Evolutionary conservation across 179 eudicot genomes (phyloP).

Genomic region (Pouteria campechiana): DNA sequence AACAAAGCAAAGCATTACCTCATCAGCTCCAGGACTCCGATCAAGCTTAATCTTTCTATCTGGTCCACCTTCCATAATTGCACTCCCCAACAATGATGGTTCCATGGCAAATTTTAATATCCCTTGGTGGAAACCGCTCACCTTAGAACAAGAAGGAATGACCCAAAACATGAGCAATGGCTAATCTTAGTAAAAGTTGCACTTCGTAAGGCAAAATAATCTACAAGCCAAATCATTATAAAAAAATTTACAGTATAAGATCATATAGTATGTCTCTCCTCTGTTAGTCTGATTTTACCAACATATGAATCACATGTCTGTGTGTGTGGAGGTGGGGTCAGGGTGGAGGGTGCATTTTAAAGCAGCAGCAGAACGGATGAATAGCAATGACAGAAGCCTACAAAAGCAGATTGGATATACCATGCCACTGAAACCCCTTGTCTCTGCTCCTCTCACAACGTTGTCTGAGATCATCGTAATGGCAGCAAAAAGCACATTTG

Average conservation of each 20-base stretch:
- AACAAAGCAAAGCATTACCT: no score
- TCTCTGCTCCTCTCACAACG: slow-evolving; percentile 88
- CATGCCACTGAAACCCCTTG: slow-evolving; percentile 91
- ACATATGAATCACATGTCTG: no score
- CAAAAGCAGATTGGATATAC: slow-evolving; percentile 17
- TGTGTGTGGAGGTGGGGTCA: no score
- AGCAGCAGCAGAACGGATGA: not conserved
- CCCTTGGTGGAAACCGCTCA: slow-evolving; percentile 91
- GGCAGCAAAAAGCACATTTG: slow-evolving; percentile 84
- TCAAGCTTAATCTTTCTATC: slow-evolving; percentile 89
- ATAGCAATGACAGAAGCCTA: not conserved
- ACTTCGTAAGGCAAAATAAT: no score
- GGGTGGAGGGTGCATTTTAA: no score
- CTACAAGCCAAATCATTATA: no score
- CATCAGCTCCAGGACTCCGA: slow-evolving; percentile 87
- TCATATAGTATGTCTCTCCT: no score
- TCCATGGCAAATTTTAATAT: slow-evolving; percentile 93
- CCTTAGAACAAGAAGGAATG: slow-evolving; percentile 21
- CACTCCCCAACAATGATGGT: slow-evolving; percentile 77
- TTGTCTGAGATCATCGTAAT: slow-evolving; percentile 88
- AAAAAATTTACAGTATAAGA: no score
- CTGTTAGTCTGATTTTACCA: no score
- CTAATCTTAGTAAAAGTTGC: no score
- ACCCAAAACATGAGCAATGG: not conserved
- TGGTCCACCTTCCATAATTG: slow-evolving; percentile 96